A percentile compares a stretch with the other conserved stretches of the same genome.
Conservation (phyloP, 345 rosid genomes). For the Eucalyptus coolabah region DNA sequence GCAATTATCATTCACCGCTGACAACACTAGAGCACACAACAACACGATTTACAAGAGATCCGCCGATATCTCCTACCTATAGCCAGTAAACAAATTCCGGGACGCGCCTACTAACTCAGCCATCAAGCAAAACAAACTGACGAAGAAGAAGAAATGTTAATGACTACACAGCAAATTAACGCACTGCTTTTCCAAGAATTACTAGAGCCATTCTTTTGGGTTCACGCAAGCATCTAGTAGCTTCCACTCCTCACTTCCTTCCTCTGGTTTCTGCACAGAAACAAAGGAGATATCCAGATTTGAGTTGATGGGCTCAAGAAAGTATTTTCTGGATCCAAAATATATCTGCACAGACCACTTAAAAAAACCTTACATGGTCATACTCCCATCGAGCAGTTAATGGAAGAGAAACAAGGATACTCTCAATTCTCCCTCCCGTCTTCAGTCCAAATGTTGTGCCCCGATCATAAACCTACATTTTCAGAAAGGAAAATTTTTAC, state of each 20-base stretch:
- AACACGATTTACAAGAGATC: background rate
- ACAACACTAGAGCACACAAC: background rate
- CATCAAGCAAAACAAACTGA: background rate
- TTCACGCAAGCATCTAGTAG: slow-evolving; percentile 91
- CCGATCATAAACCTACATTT: slow-evolving; percentile 73
- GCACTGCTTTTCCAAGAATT: background rate
- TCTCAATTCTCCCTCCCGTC: slow-evolving; percentile 96
- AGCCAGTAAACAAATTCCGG: background rate
- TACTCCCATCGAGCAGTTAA: slow-evolving; percentile 94
- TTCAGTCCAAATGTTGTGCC: slow-evolving; percentile 97
- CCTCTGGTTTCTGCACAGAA: slow-evolving; percentile 69
- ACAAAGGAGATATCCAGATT: background rate
- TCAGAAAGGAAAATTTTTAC: background rate
- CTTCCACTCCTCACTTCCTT: slow-evolving; percentile 98
- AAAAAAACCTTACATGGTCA: slow-evolving; percentile 55
- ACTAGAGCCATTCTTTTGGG: slow-evolving; percentile 86
- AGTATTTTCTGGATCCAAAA: background rate
- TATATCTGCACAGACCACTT: background rate
- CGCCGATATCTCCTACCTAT: background rate
- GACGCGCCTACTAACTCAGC: background rate
- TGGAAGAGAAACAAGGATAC: slow-evolving; percentile 95
- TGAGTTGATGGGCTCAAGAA: background rate
- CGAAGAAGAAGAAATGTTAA: background rate
- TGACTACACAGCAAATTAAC: background rate
- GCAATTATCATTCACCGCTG: background rate